phyloP scores from a whole-genome alignment of 176 grass and related monocot genomes.

The Zizania latifolia region DNA sequence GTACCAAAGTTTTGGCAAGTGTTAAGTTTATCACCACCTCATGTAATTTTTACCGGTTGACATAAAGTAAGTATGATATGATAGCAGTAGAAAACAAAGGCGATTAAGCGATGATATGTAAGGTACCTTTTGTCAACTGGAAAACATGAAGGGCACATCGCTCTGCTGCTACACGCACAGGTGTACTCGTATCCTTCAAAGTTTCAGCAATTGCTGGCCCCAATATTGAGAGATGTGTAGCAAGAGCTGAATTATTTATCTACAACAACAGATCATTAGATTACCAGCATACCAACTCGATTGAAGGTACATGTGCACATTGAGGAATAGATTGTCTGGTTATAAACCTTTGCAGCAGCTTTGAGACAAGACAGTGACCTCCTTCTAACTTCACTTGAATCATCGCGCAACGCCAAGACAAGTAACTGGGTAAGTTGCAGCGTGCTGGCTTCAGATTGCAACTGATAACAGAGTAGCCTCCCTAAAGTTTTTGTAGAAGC shows the following conservation, averaged over 20 bases:
- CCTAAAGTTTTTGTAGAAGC: slow-evolving; percentile 68
- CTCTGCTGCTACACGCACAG: slow-evolving; percentile 84
- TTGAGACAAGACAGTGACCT: slow-evolving; percentile 85
- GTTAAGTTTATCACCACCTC: background rate
- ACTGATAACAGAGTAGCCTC: slow-evolving; percentile 57
- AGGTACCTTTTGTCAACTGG: slow-evolving; percentile 80
- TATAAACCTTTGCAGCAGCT: slow-evolving; percentile 78
- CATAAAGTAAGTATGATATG: background rate
- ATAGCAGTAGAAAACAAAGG: background rate
- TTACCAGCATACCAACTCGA: slow-evolving; percentile 13
- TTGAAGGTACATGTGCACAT: background rate
- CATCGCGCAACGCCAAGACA: slow-evolving; percentile 74
- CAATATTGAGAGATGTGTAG: slow-evolving; percentile 49
- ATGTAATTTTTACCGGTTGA: background rate
- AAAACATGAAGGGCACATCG: slow-evolving; percentile 92
- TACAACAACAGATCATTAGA: slow-evolving; percentile 25
- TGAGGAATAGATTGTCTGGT: background rate
- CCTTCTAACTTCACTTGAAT: slow-evolving; percentile 87
- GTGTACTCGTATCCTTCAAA: slow-evolving; percentile 75
- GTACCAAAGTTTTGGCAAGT: background rate
- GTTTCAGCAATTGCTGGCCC: slow-evolving; percentile 64
- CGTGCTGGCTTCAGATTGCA: slow-evolving; percentile 44
- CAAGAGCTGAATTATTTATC: slow-evolving; percentile 64
- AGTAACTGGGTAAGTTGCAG: slow-evolving; percentile 67
- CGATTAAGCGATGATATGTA: background rate